Base-by-base conservation (phyloP, 2,329 filamentous ascomycete species). In the Podosphaera xanthii region DNA sequence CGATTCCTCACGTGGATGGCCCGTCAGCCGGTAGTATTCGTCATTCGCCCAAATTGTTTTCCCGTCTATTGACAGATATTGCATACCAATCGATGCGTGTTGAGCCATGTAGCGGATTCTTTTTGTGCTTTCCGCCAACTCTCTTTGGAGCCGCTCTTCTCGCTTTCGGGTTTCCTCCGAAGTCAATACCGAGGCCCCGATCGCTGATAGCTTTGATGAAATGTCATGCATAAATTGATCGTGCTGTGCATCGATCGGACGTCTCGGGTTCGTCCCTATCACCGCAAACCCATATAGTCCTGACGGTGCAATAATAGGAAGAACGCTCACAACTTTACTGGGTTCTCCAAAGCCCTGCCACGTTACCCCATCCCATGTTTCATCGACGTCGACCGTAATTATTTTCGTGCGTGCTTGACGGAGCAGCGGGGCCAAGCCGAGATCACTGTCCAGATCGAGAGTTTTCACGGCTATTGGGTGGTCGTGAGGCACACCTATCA, bases 101-200 rank as follows among this genome's bases (percentile, higher is more conserved):
- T 67, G 62, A 22, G 67, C 67, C 65, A 68, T 66, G 48, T 66
- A 67, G 22, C 61, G 56, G 42, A 65, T 65, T 50, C 65, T 61
- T 42, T 60, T 63, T 40, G 61, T 60, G 8, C 56, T 62, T 38
- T 64, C 63, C 1, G 58, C 62, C 30, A 67, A 50, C 35, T 64
- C 34, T 49, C 59, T 64, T 55, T 66, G 50, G 8, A 67, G 61
- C 3, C 46, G 44, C 31, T 62, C 60, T 40, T 58, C 58, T 6
- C 63, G 61, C 12, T 61, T 61, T 55, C 62, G 62, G 31, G 62
- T 63, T 33, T 65, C 65, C 14, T 65, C 65, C 5, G 62, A 62
- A 44, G 54, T 65, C 35, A 63, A 36, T 14, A 67, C 63, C 1
- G 63, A 58, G n/a, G 59, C 60, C 33, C 64, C 61, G 22, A 67